A percentile compares a stretch with the other conserved stretches of the same genome.
phyloP scores from a whole-genome alignment of 1,284 basidiomycete genomes.

The Tilletiaria anomala region DNA sequence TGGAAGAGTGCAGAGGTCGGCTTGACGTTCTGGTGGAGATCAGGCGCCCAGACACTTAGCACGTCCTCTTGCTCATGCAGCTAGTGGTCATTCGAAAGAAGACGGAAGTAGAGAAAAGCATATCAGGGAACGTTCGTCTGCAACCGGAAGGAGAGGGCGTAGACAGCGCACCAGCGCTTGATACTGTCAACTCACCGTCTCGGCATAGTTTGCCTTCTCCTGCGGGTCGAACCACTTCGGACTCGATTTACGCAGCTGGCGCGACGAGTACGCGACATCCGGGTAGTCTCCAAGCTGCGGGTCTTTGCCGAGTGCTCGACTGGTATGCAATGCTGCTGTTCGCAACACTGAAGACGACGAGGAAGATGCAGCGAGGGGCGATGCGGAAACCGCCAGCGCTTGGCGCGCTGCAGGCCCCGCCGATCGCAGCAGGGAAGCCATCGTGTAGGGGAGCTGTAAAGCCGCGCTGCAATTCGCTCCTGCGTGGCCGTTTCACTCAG shows the following conservation, averaged over 20 bases:
- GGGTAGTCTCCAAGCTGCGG: conserved; percentile 39
- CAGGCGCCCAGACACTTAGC: conserved; percentile 38
- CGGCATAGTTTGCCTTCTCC: conserved; percentile 37
- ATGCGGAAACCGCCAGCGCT: too few species aligned
- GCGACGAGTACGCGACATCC: conserved; percentile 19
- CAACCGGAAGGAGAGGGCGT: not conserved
- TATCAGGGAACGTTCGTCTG: not conserved
- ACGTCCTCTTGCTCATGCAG: conserved; percentile 37
- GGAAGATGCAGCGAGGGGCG: too few species aligned
- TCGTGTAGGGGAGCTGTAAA: too few species aligned
- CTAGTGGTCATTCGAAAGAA: conserved; percentile 4
- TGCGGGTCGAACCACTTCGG: conserved; percentile 37
- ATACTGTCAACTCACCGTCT: conserved; percentile 17
- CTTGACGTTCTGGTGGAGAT: conserved; percentile 23
- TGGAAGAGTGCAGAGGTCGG: conserved; percentile 26
- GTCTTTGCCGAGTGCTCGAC: conserved; percentile 13
- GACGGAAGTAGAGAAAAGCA: not conserved
- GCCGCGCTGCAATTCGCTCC: too few species aligned
- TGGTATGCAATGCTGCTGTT: not conserved
- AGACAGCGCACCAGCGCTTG: not conserved
- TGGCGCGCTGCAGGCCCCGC: too few species aligned
- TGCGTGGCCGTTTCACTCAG: too few species aligned
- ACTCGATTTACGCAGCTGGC: conserved; percentile 27
- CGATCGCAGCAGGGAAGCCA: too few species aligned
- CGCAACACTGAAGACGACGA: too few species aligned